These are phyloP conservation scores for Schizosaccharomyces versatilis DNA, from an alignment of 1,139 yeast species.

Conservation along the genomic window DNA sequence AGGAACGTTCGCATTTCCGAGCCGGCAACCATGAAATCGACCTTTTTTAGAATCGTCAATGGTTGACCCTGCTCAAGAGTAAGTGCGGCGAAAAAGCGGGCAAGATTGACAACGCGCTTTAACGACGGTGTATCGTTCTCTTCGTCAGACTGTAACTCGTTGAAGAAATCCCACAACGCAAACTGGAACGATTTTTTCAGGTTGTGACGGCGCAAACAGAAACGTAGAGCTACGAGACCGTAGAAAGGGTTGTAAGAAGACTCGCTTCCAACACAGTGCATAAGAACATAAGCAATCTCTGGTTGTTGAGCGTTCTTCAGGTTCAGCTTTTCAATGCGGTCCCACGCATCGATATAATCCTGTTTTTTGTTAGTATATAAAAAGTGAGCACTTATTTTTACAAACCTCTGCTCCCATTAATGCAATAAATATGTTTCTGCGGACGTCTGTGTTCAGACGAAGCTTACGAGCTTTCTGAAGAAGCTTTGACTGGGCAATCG, in stretches of 20 bases:
- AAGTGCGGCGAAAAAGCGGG: slow-evolving; percentile 32
- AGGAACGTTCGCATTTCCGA: not conserved
- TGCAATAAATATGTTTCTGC: slow-evolving; percentile 81
- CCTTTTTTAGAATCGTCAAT: slow-evolving; percentile 33
- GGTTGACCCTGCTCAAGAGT: slow-evolving; percentile 10
- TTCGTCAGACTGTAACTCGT: slow-evolving; percentile 31
- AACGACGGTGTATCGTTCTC: slow-evolving; percentile 20
- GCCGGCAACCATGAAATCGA: not conserved
- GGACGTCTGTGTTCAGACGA: slow-evolving; percentile 84
- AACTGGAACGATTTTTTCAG: slow-evolving; percentile 72
- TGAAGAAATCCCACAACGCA: slow-evolving; percentile 69
- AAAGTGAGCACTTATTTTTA: not conserved
- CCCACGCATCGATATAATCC: slow-evolving; percentile 72
- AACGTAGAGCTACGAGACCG: slow-evolving; percentile 52
- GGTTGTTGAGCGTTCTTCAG: slow-evolving; percentile 65
- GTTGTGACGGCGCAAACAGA: slow-evolving; percentile 46
- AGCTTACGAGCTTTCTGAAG: slow-evolving; percentile 62
- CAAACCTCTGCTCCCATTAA: slow-evolving; percentile 39
- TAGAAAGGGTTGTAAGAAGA: slow-evolving; percentile 78
- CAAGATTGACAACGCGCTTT: slow-evolving; percentile 48
- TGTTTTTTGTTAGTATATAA: slow-evolving; percentile 26
- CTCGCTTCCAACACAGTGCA: slow-evolving; percentile 74
- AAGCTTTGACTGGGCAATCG: slow-evolving; percentile 51
- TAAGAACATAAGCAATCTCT: slow-evolving; percentile 64
- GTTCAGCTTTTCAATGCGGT: slow-evolving; percentile 56